These are phyloP conservation scores for Yamadazyma takamatsuzukensis DNA, from an alignment of 805 yeast genomes.

Conservation along the genomic window DNA sequence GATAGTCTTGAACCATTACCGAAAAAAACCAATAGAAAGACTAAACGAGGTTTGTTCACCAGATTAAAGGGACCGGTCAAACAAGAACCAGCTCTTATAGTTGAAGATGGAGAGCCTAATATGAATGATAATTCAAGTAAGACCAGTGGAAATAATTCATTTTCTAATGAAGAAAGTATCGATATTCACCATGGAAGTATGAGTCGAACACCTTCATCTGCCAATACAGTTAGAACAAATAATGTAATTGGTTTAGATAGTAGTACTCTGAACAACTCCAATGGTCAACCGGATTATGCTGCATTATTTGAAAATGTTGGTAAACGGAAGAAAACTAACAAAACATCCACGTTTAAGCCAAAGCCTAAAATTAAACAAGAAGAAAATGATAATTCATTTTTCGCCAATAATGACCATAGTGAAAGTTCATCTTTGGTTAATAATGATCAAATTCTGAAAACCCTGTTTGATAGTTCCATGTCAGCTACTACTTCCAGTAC, in stretches of 20 bases:
- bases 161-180: constrained; percentile 10
- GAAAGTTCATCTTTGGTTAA: constrained; percentile 4
- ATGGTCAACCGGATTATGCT: constrained; percentile 37
- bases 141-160: constrained; percentile 10
- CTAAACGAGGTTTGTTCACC: constrained; percentile 35
- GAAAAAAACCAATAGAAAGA: constrained; percentile 26
- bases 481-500: constrained; percentile 11
- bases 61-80: constrained; percentile 30
- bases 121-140: constrained; percentile 9
- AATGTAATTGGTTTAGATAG: constrained; percentile 12
- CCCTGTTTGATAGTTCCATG: constrained; percentile 13
- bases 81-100: constrained; percentile 8
- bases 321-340: constrained; percentile 27
- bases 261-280: constrained; percentile 15
- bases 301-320: constrained; percentile 43
- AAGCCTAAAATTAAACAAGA: constrained; percentile 23
- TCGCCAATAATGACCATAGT: constrained; percentile 4
- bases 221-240: constrained; percentile 14
- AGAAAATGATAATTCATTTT: constrained; percentile 3
- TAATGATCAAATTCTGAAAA: constrained; percentile 13
- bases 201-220: constrained; percentile 22
- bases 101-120: constrained; percentile 6
- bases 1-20: constrained; percentile 14
- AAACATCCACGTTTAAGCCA: constrained; percentile 11
- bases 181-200: constrained; percentile 9